Evolutionary conservation across 148 eudicot species (phyloP), one percentile per base, ranked within the genome.

Genomic region (Oxyria digyna): DNA sequence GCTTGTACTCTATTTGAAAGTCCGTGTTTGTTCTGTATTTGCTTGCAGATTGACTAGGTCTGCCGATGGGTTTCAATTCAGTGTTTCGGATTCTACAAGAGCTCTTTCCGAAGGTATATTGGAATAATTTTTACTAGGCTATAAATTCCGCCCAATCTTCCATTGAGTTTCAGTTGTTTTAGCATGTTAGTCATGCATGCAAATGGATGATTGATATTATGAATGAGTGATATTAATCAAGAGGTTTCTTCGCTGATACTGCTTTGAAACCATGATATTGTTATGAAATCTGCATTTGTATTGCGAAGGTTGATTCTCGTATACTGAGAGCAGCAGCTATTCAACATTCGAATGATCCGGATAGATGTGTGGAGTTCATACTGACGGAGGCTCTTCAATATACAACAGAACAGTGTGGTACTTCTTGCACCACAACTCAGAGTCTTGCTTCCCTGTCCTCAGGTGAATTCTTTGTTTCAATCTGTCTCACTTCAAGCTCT

Each of bases 301-400:
- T 71, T 63, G 68, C 27, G 67, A 37, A 87, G 91, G 79, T 87
- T 77, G 91, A 87, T 76, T n/a, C 69, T 20, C 84, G 91, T 35
- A 41, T 73, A 17, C 83, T 84, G 68, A 80, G 76, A 71, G 91
- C 91, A 73, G 91, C 81, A 69, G 87, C 91, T 14, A 82, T 82
- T 42, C 88, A 87, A 78, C 79, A 87, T 67, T 32, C 77, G 3
- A 75, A 84, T 67, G 87, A 87, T 84, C 75, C 75, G 42, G 76
- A 82, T 69, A 57, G 69, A 42, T 87, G 88, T 62, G 91, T 75
- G 66, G 81, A 76, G 65, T 81, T 72, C 49, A 82, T 87, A 13
- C 75, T 84, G 23, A 72, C 63, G 3, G 86, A 87, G 75, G 72
- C 84, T 29, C 71, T 84, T 11, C 91, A 87, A 29, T 69, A 42